Percentiles rank a stretch among this genome's conserved stretches.
phyloP scores from a whole-genome alignment of 2,329 filamentous ascomycete genomes.

The Beauveria sp. region DNA sequence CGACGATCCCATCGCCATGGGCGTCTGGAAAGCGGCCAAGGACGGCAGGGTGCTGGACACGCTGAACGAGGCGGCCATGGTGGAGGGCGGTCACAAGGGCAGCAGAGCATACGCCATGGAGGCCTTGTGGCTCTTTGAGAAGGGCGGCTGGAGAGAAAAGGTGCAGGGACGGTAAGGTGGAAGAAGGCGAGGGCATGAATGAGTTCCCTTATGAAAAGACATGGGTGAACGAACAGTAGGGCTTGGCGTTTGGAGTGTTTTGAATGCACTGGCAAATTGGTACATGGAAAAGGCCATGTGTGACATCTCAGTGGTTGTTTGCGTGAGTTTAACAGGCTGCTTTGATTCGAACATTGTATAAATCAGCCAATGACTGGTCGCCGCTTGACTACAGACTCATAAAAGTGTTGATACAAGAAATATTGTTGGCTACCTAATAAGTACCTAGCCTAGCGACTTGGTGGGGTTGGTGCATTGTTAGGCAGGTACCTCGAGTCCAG shows the following conservation, averaged over 20 bases:
- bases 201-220: not conserved
- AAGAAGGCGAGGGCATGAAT: constrained; percentile 23
- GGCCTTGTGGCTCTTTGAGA: constrained; percentile 75
- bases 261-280: not conserved
- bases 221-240: not conserved
- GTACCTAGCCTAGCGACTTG: no score
- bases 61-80: constrained; percentile 67
- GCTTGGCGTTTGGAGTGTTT: not conserved
- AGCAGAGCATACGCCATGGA: constrained; percentile 80
- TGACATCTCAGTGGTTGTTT: not conserved
- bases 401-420: not conserved
- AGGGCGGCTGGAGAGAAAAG: constrained; percentile 62
- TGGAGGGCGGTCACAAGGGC: constrained; percentile 64
- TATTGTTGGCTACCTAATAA: not conserved
- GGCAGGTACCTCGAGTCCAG: no score
- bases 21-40: constrained; percentile 75
- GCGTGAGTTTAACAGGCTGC: not conserved
- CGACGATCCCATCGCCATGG: constrained; percentile 58
- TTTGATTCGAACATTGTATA: not conserved
- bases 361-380: not conserved
- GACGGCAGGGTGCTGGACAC: constrained; percentile 70
- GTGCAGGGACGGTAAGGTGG: constrained; percentile 45
- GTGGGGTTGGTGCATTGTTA: not conserved
- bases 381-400: not conserved
- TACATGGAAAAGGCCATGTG: not conserved